These are phyloP conservation scores for Lipomyces lipofer DNA, from an alignment of 805 yeast genomes.

Conservation along the genomic window DNA sequence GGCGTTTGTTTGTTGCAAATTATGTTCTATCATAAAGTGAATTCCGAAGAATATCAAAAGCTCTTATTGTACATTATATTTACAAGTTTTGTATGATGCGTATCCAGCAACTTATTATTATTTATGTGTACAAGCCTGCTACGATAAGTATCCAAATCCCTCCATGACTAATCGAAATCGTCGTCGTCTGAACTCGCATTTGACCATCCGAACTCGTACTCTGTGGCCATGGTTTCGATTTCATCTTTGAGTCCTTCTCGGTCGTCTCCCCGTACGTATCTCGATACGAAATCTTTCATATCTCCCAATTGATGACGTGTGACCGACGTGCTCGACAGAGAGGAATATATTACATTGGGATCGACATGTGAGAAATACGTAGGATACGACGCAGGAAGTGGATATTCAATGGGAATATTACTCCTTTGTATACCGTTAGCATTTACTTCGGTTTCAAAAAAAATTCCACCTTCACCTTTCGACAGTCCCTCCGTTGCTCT, in stretches of 20 bases:
- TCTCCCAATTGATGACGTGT: conserved; percentile 2
- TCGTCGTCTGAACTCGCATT: conserved; percentile 38
- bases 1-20: not conserved
- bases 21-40: not conserved
- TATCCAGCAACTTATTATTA: not conserved
- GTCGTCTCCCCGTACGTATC: conserved; percentile 47
- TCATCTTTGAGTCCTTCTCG: conserved; percentile 56
- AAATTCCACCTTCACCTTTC: too few species aligned
- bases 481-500: not conserved
- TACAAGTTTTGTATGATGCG: too few species aligned
- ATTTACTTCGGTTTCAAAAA: too few species aligned
- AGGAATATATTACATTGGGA: not conserved
- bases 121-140: too few species aligned
- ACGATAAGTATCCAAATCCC: too few species aligned
- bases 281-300: conserved; percentile 9
- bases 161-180: not conserved
- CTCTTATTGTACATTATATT: not conserved
- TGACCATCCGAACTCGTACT: conserved; percentile 55
- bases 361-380: not conserved
- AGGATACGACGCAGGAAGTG: conserved; percentile 6
- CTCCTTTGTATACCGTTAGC: too few species aligned
- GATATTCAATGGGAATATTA: not conserved
- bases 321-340: not conserved
- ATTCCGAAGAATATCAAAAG: not conserved
- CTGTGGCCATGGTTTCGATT: conserved; percentile 46